Evolutionary conservation across 768 basidiomycete genomes (phyloP).

Genomic region (Pleurotus citrinopileatus): DNA sequence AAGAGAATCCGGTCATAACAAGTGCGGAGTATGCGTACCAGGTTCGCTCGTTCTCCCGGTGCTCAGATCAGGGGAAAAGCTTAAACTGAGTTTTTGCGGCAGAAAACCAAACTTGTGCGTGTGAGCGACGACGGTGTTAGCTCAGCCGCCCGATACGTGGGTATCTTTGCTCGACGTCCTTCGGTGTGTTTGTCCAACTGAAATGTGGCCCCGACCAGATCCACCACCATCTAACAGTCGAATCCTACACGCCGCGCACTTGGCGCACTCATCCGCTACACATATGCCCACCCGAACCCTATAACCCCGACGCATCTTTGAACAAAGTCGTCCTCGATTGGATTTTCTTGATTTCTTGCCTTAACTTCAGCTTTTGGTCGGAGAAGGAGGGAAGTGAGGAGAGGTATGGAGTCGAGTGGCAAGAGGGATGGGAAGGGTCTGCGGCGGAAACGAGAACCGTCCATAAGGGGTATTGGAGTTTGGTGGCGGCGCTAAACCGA

Average conservation of each 20-base stretch:
- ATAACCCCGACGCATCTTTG: slow-evolving; percentile 46
- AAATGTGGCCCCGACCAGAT: slow-evolving; percentile 44
- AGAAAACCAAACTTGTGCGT: slow-evolving; percentile 61
- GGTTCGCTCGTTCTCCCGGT: slow-evolving; percentile 30
- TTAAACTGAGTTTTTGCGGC: slow-evolving; percentile 11
- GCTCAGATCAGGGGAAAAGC: background rate
- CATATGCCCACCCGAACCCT: slow-evolving; percentile 66
- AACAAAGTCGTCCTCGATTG: slow-evolving; percentile 69
- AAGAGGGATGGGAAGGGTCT: slow-evolving; percentile 49
- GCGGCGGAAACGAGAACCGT: slow-evolving; percentile 42
- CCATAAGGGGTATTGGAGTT: slow-evolving; percentile 85
- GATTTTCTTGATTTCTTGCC: slow-evolving; percentile 84
- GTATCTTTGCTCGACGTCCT: slow-evolving; percentile 16
- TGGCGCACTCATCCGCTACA: slow-evolving; percentile 81
- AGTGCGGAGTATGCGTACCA: slow-evolving; percentile 56
- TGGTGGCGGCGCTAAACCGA: slow-evolving; percentile 80
- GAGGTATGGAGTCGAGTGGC: slow-evolving; percentile 81
- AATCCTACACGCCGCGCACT: slow-evolving; percentile 74
- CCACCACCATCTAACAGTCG: slow-evolving; percentile 48
- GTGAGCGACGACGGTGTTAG: slow-evolving; percentile 60
- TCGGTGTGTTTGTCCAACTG: slow-evolving; percentile 8
- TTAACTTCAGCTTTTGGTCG: slow-evolving; percentile 93
- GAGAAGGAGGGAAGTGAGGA: slow-evolving; percentile 54
- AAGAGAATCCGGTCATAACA: slow-evolving; percentile 55
- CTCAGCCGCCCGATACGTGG: slow-evolving; percentile 65